Percentiles rank a stretch among this genome's conserved stretches.
phyloP scores from a whole-genome alignment of 106 monocot genomes.

The Dendrobium huoshanense region DNA sequence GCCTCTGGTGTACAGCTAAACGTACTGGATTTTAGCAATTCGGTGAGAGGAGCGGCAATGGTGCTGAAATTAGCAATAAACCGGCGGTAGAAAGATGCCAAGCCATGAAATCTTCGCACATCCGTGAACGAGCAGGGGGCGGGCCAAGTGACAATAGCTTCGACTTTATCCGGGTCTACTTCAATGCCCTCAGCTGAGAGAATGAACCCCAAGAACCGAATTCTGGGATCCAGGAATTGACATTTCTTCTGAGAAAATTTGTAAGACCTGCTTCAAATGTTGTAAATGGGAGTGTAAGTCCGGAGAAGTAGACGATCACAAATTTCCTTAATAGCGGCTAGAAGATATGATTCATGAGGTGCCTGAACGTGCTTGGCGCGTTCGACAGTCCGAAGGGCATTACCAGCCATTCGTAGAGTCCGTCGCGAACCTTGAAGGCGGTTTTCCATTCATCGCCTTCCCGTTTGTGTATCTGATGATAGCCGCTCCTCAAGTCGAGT shows the following conservation, averaged over 20 bases:
- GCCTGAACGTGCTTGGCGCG: not conserved
- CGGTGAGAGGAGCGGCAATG: not conserved
- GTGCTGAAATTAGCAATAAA: constrained; percentile 5
- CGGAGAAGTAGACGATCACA: not conserved
- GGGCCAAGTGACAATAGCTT: constrained; percentile 1
- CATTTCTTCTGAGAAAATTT: constrained; percentile 8
- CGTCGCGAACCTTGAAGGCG: not conserved
- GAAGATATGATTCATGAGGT: not conserved
- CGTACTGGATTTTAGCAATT: not conserved
- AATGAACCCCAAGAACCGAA: not conserved
- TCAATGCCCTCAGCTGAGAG: not conserved
- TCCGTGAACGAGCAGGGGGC: not conserved
- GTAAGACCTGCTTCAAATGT: not conserved
- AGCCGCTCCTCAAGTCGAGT: too few relatives aligned
- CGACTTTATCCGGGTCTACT: not conserved
- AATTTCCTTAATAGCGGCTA: not conserved
- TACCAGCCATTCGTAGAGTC: not conserved
- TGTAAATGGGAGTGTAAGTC: not conserved
- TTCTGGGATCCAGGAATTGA: not conserved
- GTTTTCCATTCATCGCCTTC: not conserved
- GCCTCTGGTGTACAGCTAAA: not conserved
- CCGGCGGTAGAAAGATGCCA: not conserved
- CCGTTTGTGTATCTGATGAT: not conserved
- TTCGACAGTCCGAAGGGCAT: not conserved
- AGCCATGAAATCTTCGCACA: constrained; percentile 2